Evolutionary conservation across 75 land plant species (phyloP), one percentile per base, ranked within the genome.

Genomic region (Sequoia sempervirens): DNA sequence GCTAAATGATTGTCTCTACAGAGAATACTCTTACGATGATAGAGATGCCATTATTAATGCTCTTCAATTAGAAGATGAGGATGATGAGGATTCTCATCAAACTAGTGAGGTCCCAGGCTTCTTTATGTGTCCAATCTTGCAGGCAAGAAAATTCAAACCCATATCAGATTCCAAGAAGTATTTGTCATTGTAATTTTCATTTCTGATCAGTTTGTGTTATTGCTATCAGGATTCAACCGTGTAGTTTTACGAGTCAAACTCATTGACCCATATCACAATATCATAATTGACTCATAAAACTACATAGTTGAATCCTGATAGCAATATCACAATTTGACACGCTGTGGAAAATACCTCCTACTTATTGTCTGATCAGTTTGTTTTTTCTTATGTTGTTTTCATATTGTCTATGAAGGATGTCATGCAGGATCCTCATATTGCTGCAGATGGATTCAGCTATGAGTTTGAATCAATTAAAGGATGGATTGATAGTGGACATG

Each of bases 391-490:
- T 40, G 20, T 43, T 41, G 28, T 40, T 34, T 3, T 28, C 28
- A 23, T 83, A 47, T 13, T 83, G 76, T 70, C 15, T 70, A 43
- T 79, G 68, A 83, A 87, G 88, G 86, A 87, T 47, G 68, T 84
- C 20, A 87, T 87, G 88, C 32, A 81, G 46, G 80, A 84, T 81
- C 88, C 88, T 20, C 58, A 75, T 8, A 40, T 84, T 23, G 88
- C 88, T n/a, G 88, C 85, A 23, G 88, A 87, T 66, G 88, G 88
- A 12, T 82, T 53, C 83, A 84, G 83, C n/a, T 87, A 87, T n/a
- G 86, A 87, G 41, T 80, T 15, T 1, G 88, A 87, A 38, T 81
- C 83, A 23, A 72, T 87, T 12, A 81, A 61, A 73, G 53, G 40
- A 38, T 87, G 88, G 88, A 75, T 87, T n/a, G 84, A 80, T 18